phyloP scores from a whole-genome alignment of 2,329 filamentous ascomycete species.

The Metarhizium sp. region DNA sequence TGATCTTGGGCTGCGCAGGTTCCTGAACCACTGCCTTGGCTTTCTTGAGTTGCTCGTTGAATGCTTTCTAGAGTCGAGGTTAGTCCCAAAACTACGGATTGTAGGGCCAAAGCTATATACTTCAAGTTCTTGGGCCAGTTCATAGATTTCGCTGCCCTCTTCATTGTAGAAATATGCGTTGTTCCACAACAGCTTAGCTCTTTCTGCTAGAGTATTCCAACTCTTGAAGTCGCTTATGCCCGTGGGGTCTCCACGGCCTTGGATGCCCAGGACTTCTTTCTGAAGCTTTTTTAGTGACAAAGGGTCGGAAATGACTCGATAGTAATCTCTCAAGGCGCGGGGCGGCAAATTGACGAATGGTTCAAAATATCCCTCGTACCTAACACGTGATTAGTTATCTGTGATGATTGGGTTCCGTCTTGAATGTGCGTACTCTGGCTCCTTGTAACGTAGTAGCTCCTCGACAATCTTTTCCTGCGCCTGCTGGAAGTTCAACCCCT shows the following conservation, averaged over 20 bases:
- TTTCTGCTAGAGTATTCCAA: constrained; percentile 75
- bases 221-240: constrained; percentile 62
- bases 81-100: background rate
- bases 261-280: constrained; percentile 65
- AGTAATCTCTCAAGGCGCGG: constrained; percentile 73
- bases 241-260: constrained; percentile 57
- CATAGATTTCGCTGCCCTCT: constrained; percentile 77
- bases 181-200: constrained; percentile 71
- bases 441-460: constrained; percentile 60
- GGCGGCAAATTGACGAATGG: constrained; percentile 73
- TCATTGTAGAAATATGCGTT: constrained; percentile 90
- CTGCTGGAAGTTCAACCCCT: constrained; percentile 68
- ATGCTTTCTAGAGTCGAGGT: constrained; percentile 48
- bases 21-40: constrained; percentile 66
- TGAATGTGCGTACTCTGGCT: constrained; percentile 45
- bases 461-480: constrained; percentile 80
- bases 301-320: constrained; percentile 71
- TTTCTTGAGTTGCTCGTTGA: constrained; percentile 57
- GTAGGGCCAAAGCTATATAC: constrained; percentile 30
- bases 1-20: constrained; percentile 67
- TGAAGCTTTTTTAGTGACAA: constrained; percentile 69
- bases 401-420: background rate
- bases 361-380: constrained; percentile 59
- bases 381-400: constrained; percentile 27
- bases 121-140: constrained; percentile 70